Percentiles rank a stretch among this genome's conserved stretches.
These are phyloP conservation scores for Aspergillus sp. DNA, from an alignment of 2,329 filamentous ascomycete genomes.

Conservation along the genomic window DNA sequence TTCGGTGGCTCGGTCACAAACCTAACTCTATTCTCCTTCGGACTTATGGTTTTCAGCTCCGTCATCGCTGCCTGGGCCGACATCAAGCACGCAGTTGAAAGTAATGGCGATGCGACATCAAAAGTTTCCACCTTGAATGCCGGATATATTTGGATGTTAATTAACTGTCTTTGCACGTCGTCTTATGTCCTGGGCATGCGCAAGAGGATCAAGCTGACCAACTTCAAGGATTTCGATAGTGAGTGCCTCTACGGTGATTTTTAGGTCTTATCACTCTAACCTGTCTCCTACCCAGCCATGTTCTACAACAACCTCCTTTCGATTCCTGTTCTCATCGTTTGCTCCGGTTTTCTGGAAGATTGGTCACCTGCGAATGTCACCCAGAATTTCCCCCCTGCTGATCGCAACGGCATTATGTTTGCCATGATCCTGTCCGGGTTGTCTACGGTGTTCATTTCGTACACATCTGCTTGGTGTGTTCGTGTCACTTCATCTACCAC, in stretches of 20 bases:
- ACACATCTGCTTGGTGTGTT: conserved; percentile 98
- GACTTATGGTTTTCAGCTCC: conserved; percentile 93
- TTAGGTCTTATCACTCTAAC: neutral
- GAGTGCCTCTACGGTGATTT: conserved; percentile 46
- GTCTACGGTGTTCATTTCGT: conserved; percentile 96
- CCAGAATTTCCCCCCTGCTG: conserved; percentile 83
- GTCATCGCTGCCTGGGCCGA: conserved; percentile 96
- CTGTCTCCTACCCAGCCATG: conserved; percentile 67
- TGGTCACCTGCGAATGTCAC: conserved; percentile 84
- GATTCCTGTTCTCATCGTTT: conserved; percentile 83
- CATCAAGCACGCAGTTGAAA: conserved; percentile 78
- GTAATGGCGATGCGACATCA: conserved; percentile 64
- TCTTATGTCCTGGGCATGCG: conserved; percentile 90
- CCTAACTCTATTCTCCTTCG: conserved; percentile 88
- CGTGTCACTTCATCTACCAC: conserved; percentile 96
- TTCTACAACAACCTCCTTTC: conserved; percentile 99
- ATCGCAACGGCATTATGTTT: conserved; percentile 74
- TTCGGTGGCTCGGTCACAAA: conserved; percentile 90
- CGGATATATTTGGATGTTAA: conserved; percentile 95
- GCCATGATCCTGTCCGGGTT: conserved; percentile 95
- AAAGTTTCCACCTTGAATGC: conserved; percentile 88
- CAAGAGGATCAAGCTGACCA: conserved; percentile 98
- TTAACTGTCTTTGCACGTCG: conserved; percentile 94
- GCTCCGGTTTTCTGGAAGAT: conserved; percentile 82
- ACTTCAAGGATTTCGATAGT: conserved; percentile 99